Evolutionary conservation across 495 filamentous ascomycete species (phyloP).

Genomic region (Usnea hakonensis): DNA sequence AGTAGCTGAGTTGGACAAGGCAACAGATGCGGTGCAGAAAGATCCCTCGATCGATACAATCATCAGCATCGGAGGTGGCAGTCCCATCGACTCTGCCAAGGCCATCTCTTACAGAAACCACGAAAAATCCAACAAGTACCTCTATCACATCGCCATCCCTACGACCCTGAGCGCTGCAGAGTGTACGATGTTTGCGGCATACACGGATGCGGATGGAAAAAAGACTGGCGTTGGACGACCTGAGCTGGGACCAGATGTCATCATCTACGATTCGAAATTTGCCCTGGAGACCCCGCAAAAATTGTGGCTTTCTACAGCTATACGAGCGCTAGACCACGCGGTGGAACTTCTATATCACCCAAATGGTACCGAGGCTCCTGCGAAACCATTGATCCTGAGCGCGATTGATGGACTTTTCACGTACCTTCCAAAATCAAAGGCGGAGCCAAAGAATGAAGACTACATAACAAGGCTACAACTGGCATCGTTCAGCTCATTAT

Average conservation of each 20-base stretch:
- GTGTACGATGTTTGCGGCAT: constrained; percentile 38
- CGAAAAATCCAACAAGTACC: constrained; percentile 34
- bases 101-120: constrained; percentile 37
- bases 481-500: constrained; percentile 37
- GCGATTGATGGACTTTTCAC: constrained; percentile 35
- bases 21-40: constrained; percentile 33
- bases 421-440: constrained; percentile 35
- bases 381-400: constrained; percentile 30
- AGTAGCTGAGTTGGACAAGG: constrained; percentile 38
- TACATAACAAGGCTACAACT: constrained; percentile 38
- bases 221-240: constrained; percentile 35
- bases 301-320: constrained; percentile 37
- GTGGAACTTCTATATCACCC: constrained; percentile 44
- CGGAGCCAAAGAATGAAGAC: constrained; percentile 35
- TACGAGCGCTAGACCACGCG: constrained; percentile 44
- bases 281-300: constrained; percentile 35
- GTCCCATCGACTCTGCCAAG: constrained; percentile 43
- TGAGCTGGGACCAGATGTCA: constrained; percentile 31
- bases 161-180: constrained; percentile 44
- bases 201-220: constrained; percentile 33
- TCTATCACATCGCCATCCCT: constrained; percentile 42
- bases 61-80: constrained; percentile 42
- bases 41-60: constrained; percentile 40
- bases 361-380: constrained; percentile 39
- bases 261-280: constrained; percentile 41